Evolutionary conservation across 768 basidiomycete genomes (phyloP).

Genomic region (Boletus vermiculosoides): DNA sequence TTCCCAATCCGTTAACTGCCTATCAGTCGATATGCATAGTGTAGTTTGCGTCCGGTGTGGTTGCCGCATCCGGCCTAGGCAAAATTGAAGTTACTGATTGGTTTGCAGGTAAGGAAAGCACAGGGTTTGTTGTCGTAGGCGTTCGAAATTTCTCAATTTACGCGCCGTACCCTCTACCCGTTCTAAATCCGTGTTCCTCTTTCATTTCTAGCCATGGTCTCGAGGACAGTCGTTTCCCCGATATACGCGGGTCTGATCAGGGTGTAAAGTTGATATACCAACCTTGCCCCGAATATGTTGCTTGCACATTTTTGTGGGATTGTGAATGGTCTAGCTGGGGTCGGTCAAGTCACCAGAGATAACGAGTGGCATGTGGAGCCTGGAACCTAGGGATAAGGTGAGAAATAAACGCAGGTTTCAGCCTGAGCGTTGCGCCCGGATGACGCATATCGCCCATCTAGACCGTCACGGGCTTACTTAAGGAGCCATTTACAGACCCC

Average conservation of each 20-base stretch:
- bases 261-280: neutral
- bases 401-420: neutral
- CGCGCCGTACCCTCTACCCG: neutral
- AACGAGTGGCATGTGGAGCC: neutral
- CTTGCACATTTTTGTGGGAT: neutral
- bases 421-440: neutral
- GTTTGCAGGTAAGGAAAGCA: neutral
- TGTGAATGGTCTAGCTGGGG: too few relatives aligned
- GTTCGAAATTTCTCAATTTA: neutral
- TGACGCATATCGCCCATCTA: neutral
- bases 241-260: conserved; percentile 3
- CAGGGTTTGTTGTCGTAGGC: neutral
- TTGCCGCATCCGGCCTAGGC: neutral
- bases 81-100: neutral
- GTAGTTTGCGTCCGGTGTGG: conserved; percentile 4
- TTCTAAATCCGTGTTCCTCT: neutral
- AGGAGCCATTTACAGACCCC: neutral
- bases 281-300: neutral
- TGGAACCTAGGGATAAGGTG: neutral
- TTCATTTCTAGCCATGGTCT: conserved; percentile 4
- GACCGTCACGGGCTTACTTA: neutral
- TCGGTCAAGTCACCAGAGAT: neutral
- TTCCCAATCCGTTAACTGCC: conserved; percentile 17
- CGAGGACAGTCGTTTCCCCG: neutral
- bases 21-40: neutral